Percentiles rank a stretch among this genome's conserved stretches.
phyloP scores from a whole-genome alignment of 345 rosid species.

The Psidium guajava region DNA sequence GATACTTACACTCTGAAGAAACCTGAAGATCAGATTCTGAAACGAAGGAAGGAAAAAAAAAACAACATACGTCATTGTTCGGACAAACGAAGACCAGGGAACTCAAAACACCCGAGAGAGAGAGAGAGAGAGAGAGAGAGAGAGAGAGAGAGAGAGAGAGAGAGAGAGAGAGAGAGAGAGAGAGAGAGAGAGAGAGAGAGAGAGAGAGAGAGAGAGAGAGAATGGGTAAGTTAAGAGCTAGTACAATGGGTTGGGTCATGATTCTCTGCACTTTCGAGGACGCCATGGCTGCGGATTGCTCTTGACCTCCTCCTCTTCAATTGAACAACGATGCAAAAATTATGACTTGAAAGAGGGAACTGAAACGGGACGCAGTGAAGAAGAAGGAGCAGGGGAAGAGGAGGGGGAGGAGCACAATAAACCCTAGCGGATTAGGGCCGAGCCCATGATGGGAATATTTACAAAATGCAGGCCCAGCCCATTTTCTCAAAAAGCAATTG shows the following conservation, averaged over 20 bases:
- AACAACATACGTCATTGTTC: neutral
- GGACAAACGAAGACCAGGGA: neutral
- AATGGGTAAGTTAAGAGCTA: neutral
- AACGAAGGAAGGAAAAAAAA: neutral
- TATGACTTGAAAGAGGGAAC: neutral
- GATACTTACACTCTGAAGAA: conserved; percentile 77
- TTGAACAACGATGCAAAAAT: neutral
- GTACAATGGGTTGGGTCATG: conserved; percentile 52
- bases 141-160: neutral
- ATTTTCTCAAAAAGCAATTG: neutral
- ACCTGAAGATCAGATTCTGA: conserved; percentile 93
- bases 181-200: neutral
- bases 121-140: neutral
- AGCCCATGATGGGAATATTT: neutral
- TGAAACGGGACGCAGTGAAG: neutral
- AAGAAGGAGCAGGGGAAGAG: neutral
- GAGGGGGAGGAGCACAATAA: neutral
- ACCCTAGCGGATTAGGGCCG: neutral
- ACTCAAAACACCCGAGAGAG: neutral
- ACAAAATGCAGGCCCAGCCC: neutral
- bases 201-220: neutral
- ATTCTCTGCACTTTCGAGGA: conserved; percentile 47
- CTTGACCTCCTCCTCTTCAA: neutral
- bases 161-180: neutral
- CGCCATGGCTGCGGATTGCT: conserved; percentile 28